Conservation (phyloP, 805 yeast genomes). For the Nakazawaea wickerhamii region DNA sequence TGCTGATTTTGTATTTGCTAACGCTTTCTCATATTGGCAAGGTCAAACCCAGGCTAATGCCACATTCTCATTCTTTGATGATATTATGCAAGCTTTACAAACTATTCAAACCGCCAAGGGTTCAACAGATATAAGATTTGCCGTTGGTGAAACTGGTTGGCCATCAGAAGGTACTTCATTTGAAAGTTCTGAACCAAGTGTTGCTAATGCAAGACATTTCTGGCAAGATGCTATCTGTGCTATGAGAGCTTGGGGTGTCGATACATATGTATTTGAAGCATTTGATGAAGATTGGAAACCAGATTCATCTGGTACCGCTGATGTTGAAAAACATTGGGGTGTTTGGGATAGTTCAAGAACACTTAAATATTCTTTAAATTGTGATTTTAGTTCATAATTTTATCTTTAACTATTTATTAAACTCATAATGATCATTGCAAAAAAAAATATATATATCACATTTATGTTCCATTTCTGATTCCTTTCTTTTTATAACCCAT, state of each 20-base stretch:
- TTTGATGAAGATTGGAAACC: slow-evolving; percentile 97
- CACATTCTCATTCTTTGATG: slow-evolving; percentile 89
- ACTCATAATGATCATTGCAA: no score
- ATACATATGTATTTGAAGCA: slow-evolving; percentile 90
- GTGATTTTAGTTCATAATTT: slow-evolving; percentile 35
- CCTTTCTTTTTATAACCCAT: neutral
- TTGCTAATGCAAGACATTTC: slow-evolving; percentile 68
- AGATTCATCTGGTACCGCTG: slow-evolving; percentile 74
- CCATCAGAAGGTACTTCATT: slow-evolving; percentile 79
- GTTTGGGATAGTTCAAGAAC: slow-evolving; percentile 52
- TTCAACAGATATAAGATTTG: slow-evolving; percentile 76
- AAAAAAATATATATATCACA: no score
- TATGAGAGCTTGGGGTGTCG: slow-evolving; percentile 92
- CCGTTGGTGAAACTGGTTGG: slow-evolving; percentile 99
- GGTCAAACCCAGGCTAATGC: slow-evolving; percentile 84
- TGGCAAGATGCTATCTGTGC: slow-evolving; percentile 91
- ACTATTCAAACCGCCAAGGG: slow-evolving; percentile 83
- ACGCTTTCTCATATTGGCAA: slow-evolving; percentile 99
- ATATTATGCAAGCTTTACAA: slow-evolving; percentile 96
- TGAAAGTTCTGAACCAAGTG: slow-evolving; percentile 62
- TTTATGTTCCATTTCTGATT: neutral
- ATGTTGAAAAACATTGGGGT: slow-evolving; percentile 96
- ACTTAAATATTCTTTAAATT: slow-evolving; percentile 41
- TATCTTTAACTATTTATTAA: neutral
- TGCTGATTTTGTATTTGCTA: slow-evolving; percentile 83